Evolutionary conservation across 2,329 filamentous ascomycete genomes (phyloP), one percentile per base, ranked within the genome.

Genomic region (Penicillium brasilianum): DNA sequence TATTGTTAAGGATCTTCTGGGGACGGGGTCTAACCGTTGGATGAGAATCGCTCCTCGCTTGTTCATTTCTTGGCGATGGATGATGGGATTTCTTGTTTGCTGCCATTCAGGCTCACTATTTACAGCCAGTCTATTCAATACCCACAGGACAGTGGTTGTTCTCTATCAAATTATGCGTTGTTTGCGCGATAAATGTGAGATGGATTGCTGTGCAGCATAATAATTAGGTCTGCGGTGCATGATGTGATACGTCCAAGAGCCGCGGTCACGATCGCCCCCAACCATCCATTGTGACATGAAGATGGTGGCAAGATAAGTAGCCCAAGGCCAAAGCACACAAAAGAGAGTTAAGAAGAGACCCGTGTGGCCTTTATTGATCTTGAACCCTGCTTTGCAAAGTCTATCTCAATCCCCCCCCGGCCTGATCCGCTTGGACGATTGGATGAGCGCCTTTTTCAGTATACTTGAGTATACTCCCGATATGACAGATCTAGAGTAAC

Each of bases 401-500:
- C 13, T 54, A 18, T 34, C 44, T 46, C 46, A 39, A 28, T 50
- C 43, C 48, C 43, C 41, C 50, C 18, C 36, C 28, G 14, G 14
- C 48, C 41, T 22, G 52, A 36, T 52, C 2, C 18, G 48, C 25
- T 4, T 34, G 50, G 66, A 59, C 58, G 36, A 44, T 62, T 62
- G 50, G 41, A 49, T 43, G 54, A 14, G 41, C 37, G 28, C 57
- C 18, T 30, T 56, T 51, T n/a, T n/a, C n/a, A n/a, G n/a, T n/a
- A n/a, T n/a, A n/a, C n/a, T n/a, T 59, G 48, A 25, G 44, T 46
- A 4, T 18, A 9, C n/a, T 25, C 48, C 48, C 8, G 48, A 67
- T 62, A 68, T 66, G 65, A 68, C 57, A 66, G 39, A 46, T 56
- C 53, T 34, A 56, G 39, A 46, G 30, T 13, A 28, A 43, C 25